Evolutionary conservation across 2,329 filamentous ascomycete genomes (phyloP), one percentile per base, ranked within the genome.

Genomic region (Fusarium sp.): DNA sequence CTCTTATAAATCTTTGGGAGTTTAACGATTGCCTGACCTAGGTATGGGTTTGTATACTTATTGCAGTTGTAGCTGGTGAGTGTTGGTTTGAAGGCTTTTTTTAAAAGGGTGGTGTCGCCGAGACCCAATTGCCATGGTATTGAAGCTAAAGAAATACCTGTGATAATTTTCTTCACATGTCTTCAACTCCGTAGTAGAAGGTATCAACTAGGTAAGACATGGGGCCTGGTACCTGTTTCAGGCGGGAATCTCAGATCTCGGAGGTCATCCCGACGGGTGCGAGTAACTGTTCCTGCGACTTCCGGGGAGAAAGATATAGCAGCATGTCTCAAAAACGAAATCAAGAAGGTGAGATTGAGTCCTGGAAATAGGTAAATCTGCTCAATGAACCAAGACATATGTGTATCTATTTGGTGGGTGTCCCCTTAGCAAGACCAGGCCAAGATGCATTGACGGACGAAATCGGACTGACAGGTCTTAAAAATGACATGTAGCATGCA

Each of bases 211-310:
- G 39, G 53, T 67, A 46, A 67, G 60, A 68, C 67, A 62, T 51
- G 20, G 39, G 24, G n/a, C 17, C 19, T 38, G 42, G 42, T 24
- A 44, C 38, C 38, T 70, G 60, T 68, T 56, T 67, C 69, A 45
- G 69, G 39, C 39, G 53, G 55, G 49, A 49, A 70, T 68, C 50
- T 72, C 26, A 45, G 52, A 72, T 64, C 38, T 52, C 64, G 40
- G 54, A 63, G 46, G 47, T 34, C 57, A 21, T 50, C 21, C 43
- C 43, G 43, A 24, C 34, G 38, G 39, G 48, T 56, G 24, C 53
- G 56, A 65, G 56, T 30, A 55, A 62, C 53, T 21, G 34, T 23
- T n/a, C 24, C 17, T 26, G 20, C 15, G 9, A 61, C 32, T 28
- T 17, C 19, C 20, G 19, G 14, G n/a, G 4, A 14, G 2, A 5